phyloP scores from a whole-genome alignment of 2,329 filamentous ascomycete genomes.

The Aspergillus versicolor region DNA sequence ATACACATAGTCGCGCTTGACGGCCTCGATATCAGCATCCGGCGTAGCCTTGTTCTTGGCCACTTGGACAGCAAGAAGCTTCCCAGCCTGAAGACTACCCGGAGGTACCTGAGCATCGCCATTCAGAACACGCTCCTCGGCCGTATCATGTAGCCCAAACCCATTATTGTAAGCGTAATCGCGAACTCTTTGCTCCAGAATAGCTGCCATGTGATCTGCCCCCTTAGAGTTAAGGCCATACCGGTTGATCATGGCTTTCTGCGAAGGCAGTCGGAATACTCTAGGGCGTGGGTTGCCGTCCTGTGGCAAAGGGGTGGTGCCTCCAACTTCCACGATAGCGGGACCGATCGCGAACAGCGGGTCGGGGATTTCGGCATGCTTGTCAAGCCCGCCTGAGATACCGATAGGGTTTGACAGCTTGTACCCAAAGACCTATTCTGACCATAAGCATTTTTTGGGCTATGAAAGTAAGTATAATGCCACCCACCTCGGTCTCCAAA shows the following conservation, averaged over 20 bases:
- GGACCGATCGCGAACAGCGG: conserved; percentile 81
- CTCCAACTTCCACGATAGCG: conserved; percentile 86
- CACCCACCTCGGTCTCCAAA: conserved; percentile 51
- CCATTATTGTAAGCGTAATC: conserved; percentile 72
- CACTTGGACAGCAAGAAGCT: conserved; percentile 83
- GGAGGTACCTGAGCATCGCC: conserved; percentile 75
- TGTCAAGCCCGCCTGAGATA: conserved; percentile 94
- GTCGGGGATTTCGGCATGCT: conserved; percentile 85
- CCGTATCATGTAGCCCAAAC: conserved; percentile 60
- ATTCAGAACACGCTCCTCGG: conserved; percentile 72
- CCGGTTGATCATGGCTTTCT: conserved; percentile 89
- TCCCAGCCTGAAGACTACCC: conserved; percentile 73
- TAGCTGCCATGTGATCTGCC: conserved; percentile 79
- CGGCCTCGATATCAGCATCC: conserved; percentile 78
- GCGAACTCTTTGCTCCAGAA: conserved; percentile 73
- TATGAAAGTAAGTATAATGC: neutral
- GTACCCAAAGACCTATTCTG: conserved; percentile 67
- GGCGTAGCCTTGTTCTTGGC: conserved; percentile 96
- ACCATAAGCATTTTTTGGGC: neutral
- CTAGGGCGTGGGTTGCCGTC: conserved; percentile 82
- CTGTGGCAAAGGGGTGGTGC: conserved; percentile 83
- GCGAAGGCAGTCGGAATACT: conserved; percentile 79
- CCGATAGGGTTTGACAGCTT: conserved; percentile 81
- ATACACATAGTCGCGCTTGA: conserved; percentile 78
- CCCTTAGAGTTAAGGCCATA: conserved; percentile 94